Evolutionary conservation across 495 filamentous ascomycete genomes (phyloP), one percentile per base, ranked within the genome.

Genomic region (Xylaria grammica): DNA sequence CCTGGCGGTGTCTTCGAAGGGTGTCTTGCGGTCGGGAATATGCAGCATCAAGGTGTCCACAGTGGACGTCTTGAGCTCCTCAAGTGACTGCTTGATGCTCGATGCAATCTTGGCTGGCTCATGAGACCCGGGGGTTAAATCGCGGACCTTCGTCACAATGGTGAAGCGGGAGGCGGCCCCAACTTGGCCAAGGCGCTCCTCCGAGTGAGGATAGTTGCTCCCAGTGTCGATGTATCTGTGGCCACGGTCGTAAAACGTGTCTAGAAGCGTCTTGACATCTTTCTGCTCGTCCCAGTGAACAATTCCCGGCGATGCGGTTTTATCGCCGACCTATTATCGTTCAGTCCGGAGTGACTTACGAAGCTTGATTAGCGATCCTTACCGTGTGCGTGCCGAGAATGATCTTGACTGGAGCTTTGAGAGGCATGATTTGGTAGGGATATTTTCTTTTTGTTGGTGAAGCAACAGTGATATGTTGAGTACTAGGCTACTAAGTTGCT

Each of bases 1-100:
- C 52, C 71, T 62, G 22, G 74, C 68, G 0, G 75, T 76, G 11
- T 81, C 81, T 46, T 82, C 78, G 32, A 83, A 77, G 6, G 78
- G 76, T 0, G 73, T 78, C 7, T 65, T 54, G 13, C 76, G 75
- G 58, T 84, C 80, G 1, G 82, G 80, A 0, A 66, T 62, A 63
- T 85, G 81, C 19, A 83, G 69, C 63, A 79, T 82, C 58, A 69
- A 66, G 42, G 74, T 72, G 27, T 78, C 69, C 11, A 78, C 58
- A n/a, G 65, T 32, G 9, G 55, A 46, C 24, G 52, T 65, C 38
- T 69, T 67, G 22, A 70, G 52, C 1, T 67, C 62, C 0, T 66
- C 58, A n/a, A 80, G 60, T 7, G 70, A 65, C 19, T 57, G 48
- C 54, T 74, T 66, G 57, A 72, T 71, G 27, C 67, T 65, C 26